Conservation (phyloP, 805 yeast genomes). For the Kregervanrija pseudodelftensis region DNA sequence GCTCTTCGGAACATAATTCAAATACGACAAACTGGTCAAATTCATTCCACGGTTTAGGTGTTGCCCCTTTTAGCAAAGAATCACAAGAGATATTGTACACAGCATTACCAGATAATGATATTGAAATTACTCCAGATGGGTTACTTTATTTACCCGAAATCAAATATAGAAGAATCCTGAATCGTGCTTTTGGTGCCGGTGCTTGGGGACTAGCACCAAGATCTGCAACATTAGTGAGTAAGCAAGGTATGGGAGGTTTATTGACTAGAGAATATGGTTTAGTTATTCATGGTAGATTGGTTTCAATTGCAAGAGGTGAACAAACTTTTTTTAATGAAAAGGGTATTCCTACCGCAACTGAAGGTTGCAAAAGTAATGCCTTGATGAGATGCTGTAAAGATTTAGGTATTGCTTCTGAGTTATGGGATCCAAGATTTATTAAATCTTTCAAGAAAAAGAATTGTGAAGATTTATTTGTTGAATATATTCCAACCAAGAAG, state of each 20-base stretch:
- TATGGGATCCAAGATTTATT: conserved; percentile 95
- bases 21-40: conserved; percentile 66
- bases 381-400: conserved; percentile 98
- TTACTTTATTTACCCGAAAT: conserved; percentile 88
- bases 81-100: conserved; percentile 55
- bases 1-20: conserved; percentile 10
- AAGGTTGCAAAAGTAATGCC: conserved; percentile 95
- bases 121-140: conserved; percentile 96
- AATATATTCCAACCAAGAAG: conserved; percentile 71
- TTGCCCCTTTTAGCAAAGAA: conserved; percentile 61
- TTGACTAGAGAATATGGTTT: conserved; percentile 89
- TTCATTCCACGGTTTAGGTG: conserved; percentile 81
- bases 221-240: conserved; percentile 66
- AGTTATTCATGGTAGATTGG: conserved; percentile 80
- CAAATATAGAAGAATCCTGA: conserved; percentile 83
- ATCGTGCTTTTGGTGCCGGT: conserved; percentile 94
- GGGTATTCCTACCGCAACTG: conserved; percentile 91
- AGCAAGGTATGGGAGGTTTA: conserved; percentile 25
- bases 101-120: conserved; percentile 60
- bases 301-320: conserved; percentile 91
- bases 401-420: conserved; percentile 90
- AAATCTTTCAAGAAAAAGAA: conserved; percentile 52
- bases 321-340: conserved; percentile 84
- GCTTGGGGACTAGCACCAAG: conserved; percentile 98
- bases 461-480: conserved; percentile 82